These are phyloP conservation scores for Trypanosoma lewisi DNA, from an alignment of 208 protist genomes.

Conservation along the genomic window DNA sequence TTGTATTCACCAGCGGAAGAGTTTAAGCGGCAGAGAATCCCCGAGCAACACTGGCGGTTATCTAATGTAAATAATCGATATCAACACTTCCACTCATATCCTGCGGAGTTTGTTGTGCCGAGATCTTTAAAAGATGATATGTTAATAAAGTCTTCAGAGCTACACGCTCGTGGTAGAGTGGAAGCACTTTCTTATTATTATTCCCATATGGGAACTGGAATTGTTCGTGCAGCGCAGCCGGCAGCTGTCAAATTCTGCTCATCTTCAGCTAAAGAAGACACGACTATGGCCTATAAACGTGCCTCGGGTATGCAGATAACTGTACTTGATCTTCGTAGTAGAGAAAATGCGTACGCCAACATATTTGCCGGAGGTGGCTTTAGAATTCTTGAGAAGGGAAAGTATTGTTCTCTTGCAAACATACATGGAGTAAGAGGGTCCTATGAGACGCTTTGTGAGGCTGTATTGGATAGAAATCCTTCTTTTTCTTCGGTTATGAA, in stretches of 20 bases:
- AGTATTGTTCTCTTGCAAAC: slow-evolving; percentile 41
- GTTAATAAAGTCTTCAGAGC: slow-evolving; percentile 16
- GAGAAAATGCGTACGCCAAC: slow-evolving; percentile 29
- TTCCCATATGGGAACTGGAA: slow-evolving; percentile 31
- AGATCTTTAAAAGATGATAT: slow-evolving; percentile 16
- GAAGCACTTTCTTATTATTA: slow-evolving; percentile 75
- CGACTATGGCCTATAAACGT: slow-evolving; percentile 7
- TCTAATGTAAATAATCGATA: slow-evolving; percentile 36
- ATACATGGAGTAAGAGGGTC: slow-evolving; percentile 40
- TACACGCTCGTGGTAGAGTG: slow-evolving; percentile 56
- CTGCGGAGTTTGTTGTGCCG: slow-evolving; percentile 45
- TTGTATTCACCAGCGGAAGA: slow-evolving; percentile 43
- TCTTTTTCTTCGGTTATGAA: slow-evolving; percentile 13
- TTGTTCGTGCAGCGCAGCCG: slow-evolving; percentile 78
- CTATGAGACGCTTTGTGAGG: slow-evolving; percentile 28
- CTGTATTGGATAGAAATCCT: slow-evolving; percentile 30
- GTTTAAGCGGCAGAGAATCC: slow-evolving; percentile 35
- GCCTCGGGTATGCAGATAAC: slow-evolving; percentile 18
- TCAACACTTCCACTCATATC: slow-evolving; percentile 47
- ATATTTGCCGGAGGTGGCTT: slow-evolving; percentile 42
- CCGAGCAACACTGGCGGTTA: slow-evolving; percentile 30
- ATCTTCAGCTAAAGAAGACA: slow-evolving; percentile 19
- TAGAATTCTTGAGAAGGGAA: slow-evolving; percentile 23
- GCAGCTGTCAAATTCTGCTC: slow-evolving; percentile 24
- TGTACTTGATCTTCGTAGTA: slow-evolving; percentile 46